These are phyloP conservation scores for Anthracocystis setariae DNA, from an alignment of 1,284 basidiomycete genomes.

Conservation along the genomic window DNA sequence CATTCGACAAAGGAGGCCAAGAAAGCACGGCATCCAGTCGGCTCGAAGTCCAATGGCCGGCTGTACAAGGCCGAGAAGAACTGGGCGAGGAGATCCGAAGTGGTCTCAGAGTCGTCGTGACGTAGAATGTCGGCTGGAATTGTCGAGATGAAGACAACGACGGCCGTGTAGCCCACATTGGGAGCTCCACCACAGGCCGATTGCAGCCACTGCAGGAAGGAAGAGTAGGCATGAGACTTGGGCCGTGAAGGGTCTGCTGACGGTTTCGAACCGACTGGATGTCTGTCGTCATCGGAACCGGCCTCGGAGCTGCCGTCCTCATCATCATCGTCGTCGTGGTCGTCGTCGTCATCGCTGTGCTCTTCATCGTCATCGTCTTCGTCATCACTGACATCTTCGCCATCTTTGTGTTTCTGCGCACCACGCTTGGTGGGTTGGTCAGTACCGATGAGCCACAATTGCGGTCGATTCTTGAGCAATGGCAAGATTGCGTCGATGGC, in stretches of 20 bases:
- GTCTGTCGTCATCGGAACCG: conserved; percentile 5
- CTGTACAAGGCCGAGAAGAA: conserved; percentile 82
- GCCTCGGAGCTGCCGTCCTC: conserved; percentile 27
- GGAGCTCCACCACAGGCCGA: conserved; percentile 81
- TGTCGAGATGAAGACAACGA: conserved; percentile 81
- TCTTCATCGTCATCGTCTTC: conserved; percentile 29
- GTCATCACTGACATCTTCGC: conserved; percentile 37
- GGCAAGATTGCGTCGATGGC: conserved; percentile 58
- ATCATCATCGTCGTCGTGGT: conserved; percentile 5
- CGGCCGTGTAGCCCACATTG: conserved; percentile 78
- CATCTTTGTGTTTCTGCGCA: conserved; percentile 24
- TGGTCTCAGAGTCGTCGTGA: conserved; percentile 64
- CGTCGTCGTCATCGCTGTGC: background rate
- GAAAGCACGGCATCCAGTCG: conserved; percentile 71
- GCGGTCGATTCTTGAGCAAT: conserved; percentile 53
- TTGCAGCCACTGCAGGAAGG: conserved; percentile 78
- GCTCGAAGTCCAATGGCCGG: conserved; percentile 71
- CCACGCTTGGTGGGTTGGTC: conserved; percentile 20
- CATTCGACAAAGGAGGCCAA: conserved; percentile 78
- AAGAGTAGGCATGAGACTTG: conserved; percentile 37
- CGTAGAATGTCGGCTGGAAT: conserved; percentile 73
- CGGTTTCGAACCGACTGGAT: background rate
- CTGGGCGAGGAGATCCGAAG: conserved; percentile 74
- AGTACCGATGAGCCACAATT: conserved; percentile 60
- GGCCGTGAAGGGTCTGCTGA: background rate